Base-by-base conservation (phyloP, 2,329 filamentous ascomycete species). In the Ophiostoma fasciatum region DNA sequence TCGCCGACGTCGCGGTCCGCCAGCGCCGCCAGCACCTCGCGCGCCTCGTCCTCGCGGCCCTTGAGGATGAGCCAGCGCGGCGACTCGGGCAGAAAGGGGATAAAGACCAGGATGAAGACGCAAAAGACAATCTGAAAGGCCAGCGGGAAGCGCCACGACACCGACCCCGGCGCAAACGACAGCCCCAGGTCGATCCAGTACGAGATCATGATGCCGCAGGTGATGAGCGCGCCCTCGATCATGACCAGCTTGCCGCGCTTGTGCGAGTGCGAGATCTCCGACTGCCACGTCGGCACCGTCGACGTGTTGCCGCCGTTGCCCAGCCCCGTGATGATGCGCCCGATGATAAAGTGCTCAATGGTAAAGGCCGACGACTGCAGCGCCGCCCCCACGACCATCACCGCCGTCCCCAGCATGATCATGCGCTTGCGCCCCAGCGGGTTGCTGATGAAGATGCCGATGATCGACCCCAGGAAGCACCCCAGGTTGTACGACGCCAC, bases 171-270 rank as follows among this genome's bases (percentile, higher is more conserved):
- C 4, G 63, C 59, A 44, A 68, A 72, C 4, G 63, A 67, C 43
- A 72, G 59, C 15, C 68, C 71, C n/a, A n/a, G 64, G 43, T 74
- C 69, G 31, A 76, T 59, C 71, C 71, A 76, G 51, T 74, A 74
- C 4, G 62, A 65, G 17, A 73, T 58, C 48, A 65, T 68, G 49
- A 73, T 67, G 25, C 70, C 70, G 18, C 61, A 59, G 0, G 67
- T 70, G 42, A 74, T 71, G 36, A 73, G 55, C 5, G 67, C 66
- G 14, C 68, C 68, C 48, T 74, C 69, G 31, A 74, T 62, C 66
- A 73, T 71, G 49, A 75, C 68, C 19, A 73, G 56, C 44, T 69
- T 71, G n/a, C 69, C 70, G 33, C 70, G 60, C 45, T 71, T 68
- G 46, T 74, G 64, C 4, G 67, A 57, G 13, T 62, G 63, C 27